A percentile compares a stretch with the other conserved stretches of the same genome.
phyloP scores from a whole-genome alignment of 2,329 filamentous ascomycete genomes.

The Pseudogymnoascus verrucosus region DNA sequence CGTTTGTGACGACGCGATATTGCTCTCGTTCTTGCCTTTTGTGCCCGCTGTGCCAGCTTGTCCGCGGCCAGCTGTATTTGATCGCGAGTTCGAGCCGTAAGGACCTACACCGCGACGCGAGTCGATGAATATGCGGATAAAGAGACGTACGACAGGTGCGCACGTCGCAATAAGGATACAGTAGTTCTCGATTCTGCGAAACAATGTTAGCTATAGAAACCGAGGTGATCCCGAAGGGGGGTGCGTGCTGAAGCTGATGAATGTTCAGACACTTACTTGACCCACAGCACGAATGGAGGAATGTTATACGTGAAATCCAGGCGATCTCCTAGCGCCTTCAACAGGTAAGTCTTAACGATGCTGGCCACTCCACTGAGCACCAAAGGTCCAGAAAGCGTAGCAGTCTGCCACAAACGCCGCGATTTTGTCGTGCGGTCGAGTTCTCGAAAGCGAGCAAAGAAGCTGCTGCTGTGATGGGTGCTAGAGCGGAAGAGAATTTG shows the following conservation, averaged over 20 bases:
- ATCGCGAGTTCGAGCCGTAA: neutral
- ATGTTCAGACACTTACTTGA: conserved; percentile 26
- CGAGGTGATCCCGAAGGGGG: neutral
- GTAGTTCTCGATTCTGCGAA: conserved; percentile 30
- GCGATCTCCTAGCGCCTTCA: conserved; percentile 28
- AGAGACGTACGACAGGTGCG: conserved; percentile 28
- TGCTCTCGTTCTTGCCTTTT: neutral
- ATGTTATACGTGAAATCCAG: conserved; percentile 32
- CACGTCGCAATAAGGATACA: conserved; percentile 30
- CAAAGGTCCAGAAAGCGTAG: conserved; percentile 28
- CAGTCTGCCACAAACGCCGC: conserved; percentile 30
- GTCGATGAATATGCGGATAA: conserved; percentile 26
- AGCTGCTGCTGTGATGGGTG: conserved; percentile 20
- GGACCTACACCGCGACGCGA: conserved; percentile 15
- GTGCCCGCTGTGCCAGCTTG: neutral
- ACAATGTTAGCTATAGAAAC: conserved; percentile 1
- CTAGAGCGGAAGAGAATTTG: conserved; percentile 28
- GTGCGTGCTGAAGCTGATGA: neutral
- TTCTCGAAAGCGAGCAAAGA: conserved; percentile 25
- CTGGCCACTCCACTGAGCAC: conserved; percentile 30
- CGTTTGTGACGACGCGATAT: neutral
- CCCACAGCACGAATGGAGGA: conserved; percentile 29
- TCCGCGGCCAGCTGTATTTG: neutral
- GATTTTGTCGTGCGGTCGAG: conserved; percentile 26
- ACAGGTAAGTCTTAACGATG: conserved; percentile 31